Evolutionary conservation across 2,329 filamentous ascomycete genomes (phyloP).

Genomic region (Hymenoscyphus occultus): DNA sequence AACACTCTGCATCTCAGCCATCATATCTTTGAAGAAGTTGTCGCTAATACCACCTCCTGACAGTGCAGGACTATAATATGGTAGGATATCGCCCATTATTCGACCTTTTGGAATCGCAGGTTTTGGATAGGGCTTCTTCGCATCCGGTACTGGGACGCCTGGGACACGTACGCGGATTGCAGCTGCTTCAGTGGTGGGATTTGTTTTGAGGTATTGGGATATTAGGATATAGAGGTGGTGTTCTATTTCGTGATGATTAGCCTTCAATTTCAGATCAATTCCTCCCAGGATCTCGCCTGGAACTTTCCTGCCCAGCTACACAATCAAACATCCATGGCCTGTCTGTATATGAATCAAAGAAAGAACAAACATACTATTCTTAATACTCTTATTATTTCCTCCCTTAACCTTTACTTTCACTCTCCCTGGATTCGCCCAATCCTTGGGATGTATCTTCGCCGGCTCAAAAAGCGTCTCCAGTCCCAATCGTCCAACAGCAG

Average conservation of each 20-base stretch:
- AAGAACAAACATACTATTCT: slow-evolving; percentile 55
- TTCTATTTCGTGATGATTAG: slow-evolving; percentile 48
- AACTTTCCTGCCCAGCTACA: background rate
- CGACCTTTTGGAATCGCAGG: slow-evolving; percentile 80
- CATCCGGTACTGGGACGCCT: slow-evolving; percentile 62
- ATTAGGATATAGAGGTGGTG: slow-evolving; percentile 85
- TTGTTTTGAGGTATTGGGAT: slow-evolving; percentile 67
- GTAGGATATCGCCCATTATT: slow-evolving; percentile 83
- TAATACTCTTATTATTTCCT: slow-evolving; percentile 52
- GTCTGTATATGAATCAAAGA: background rate
- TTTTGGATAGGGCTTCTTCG: slow-evolving; percentile 65
- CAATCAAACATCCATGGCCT: background rate
- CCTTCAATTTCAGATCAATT: background rate
- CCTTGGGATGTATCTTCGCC: slow-evolving; percentile 88
- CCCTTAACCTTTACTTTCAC: slow-evolving; percentile 75
- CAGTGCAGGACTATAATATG: slow-evolving; percentile 83
- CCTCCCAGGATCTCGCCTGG: background rate
- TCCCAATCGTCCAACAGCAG: slow-evolving; percentile 73
- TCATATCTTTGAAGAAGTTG: slow-evolving; percentile 94
- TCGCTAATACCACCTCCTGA: slow-evolving; percentile 92
- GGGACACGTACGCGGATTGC: slow-evolving; percentile 71
- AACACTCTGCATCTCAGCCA: slow-evolving; percentile 75
- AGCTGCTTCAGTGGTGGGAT: slow-evolving; percentile 73
- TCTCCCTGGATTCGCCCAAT: slow-evolving; percentile 95
- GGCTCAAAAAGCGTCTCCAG: slow-evolving; percentile 80